A percentile compares a stretch with the other conserved stretches of the same genome.
Evolutionary conservation across 202 grass and related monocot species (phyloP).

Genomic region (Musa balbisiana): DNA sequence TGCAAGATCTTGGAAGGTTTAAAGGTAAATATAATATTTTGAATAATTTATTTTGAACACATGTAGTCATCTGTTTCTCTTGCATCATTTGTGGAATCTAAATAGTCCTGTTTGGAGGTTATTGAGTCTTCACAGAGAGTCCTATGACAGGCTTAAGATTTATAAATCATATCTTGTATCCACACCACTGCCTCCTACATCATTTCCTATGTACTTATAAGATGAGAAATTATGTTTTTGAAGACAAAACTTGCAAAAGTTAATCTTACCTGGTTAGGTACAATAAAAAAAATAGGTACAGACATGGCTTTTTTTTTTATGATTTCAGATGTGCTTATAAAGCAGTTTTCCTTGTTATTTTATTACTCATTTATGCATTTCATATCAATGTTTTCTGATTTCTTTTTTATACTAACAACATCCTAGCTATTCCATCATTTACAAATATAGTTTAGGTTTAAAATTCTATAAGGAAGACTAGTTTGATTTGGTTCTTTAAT

Average conservation of each 20-base stretch:
- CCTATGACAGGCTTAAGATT: not conserved
- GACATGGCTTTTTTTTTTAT: not conserved
- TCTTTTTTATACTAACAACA: not conserved
- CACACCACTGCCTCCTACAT: not conserved
- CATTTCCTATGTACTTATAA: no score
- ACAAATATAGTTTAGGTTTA: no score
- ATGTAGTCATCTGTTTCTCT: not conserved
- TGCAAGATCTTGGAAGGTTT: slow-evolving; percentile 86
- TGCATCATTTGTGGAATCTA: not conserved
- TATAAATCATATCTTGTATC: not conserved
- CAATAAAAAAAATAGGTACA: no score
- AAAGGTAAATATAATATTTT: slow-evolving; percentile 43
- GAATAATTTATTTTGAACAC: not conserved
- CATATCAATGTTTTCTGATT: not conserved
- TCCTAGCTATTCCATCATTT: not conserved
- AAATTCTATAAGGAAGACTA: no score
- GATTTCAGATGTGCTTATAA: not conserved
- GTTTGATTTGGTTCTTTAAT: no score
- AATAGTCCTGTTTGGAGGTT: not conserved
- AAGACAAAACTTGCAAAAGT: no score
- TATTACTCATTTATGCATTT: not conserved
- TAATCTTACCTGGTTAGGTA: no score
- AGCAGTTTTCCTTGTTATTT: not conserved
- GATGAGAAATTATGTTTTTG: no score
- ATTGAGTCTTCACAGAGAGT: not conserved